A percentile compares a stretch with the other conserved stretches of the same genome.
Conservation (phyloP, 768 basidiomycete species). For the Trametes cubensis region DNA sequence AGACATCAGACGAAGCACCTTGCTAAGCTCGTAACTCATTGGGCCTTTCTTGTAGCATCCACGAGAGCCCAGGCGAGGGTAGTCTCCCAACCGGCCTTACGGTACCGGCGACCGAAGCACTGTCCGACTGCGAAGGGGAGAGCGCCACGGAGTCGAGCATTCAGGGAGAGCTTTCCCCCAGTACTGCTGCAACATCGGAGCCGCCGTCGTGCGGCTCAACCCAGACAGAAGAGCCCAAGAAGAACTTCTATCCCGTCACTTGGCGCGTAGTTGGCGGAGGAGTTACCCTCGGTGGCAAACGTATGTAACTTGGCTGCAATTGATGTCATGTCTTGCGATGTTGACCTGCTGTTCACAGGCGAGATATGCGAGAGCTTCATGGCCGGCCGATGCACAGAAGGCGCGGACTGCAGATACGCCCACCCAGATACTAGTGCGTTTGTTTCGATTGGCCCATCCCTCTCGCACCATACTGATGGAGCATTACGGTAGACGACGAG, state of each 20-base stretch:
- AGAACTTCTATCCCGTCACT: constrained; percentile 61
- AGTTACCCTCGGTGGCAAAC: constrained; percentile 58
- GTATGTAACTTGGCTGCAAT: constrained; percentile 18
- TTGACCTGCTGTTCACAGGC: constrained; percentile 20
- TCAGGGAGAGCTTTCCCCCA: background rate
- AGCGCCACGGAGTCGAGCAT: constrained; percentile 20
- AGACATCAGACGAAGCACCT: background rate
- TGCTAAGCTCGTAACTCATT: no score
- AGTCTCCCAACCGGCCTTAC: constrained; percentile 8
- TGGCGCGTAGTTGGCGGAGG: constrained; percentile 83
- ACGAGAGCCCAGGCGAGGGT: constrained; percentile 2
- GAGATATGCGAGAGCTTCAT: constrained; percentile 31
- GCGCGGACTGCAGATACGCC: constrained; percentile 32
- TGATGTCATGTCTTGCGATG: background rate
- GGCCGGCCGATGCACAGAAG: constrained; percentile 32
- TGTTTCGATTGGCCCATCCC: background rate
- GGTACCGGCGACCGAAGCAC: background rate
- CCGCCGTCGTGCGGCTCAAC: background rate
- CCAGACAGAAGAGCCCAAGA: constrained; percentile 38
- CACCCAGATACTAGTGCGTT: constrained; percentile 28
- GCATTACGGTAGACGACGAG: background rate
- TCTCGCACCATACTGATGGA: background rate
- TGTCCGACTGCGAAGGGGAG: constrained; percentile 18
- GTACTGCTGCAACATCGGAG: constrained; percentile 8
- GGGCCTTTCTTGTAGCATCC: constrained; percentile 5